Evolutionary conservation across 2,329 filamentous ascomycete species (phyloP).

Genomic region (Dendryphion nanum): DNA sequence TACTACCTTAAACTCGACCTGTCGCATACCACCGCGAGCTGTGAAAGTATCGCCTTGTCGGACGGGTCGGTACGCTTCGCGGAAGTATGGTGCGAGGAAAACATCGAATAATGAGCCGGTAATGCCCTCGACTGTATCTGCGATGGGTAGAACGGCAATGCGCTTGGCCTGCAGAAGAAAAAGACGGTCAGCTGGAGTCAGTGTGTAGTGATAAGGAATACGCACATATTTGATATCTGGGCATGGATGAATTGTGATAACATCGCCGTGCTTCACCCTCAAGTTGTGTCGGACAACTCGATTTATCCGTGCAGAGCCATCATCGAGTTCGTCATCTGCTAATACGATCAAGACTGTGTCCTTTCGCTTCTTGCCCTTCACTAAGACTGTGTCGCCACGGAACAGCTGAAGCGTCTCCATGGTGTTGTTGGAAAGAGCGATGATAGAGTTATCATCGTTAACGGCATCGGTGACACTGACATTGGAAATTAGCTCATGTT

Average conservation of each 20-base stretch:
- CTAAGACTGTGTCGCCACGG: slow-evolving; percentile 95
- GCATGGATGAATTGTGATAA: slow-evolving; percentile 95
- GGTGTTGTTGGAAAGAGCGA: slow-evolving; percentile 95
- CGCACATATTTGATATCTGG: slow-evolving; percentile 99
- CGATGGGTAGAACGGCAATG: slow-evolving; percentile 95
- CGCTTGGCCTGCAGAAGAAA: slow-evolving; percentile 75
- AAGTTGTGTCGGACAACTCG: slow-evolving; percentile 98
- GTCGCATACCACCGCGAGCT: slow-evolving; percentile 95
- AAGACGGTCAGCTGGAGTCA: slow-evolving; percentile 19
- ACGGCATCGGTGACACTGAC: slow-evolving; percentile 91
- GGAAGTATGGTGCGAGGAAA: slow-evolving; percentile 99
- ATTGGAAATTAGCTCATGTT: slow-evolving; percentile 28
- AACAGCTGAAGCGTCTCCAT: slow-evolving; percentile 99
- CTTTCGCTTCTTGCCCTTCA: slow-evolving; percentile 99
- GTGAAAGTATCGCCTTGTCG: slow-evolving; percentile 98
- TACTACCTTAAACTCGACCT: slow-evolving; percentile 99
- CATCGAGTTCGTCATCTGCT: slow-evolving; percentile 95
- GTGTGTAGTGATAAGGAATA: slow-evolving; percentile 21
- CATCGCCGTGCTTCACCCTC: slow-evolving; percentile 96
- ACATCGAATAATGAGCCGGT: slow-evolving; percentile 98
- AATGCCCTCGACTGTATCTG: slow-evolving; percentile 95
- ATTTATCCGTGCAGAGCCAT: slow-evolving; percentile 96
- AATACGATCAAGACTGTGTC: slow-evolving; percentile 97
- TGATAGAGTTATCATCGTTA: slow-evolving; percentile 99
- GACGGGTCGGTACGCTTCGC: slow-evolving; percentile 95